Percentiles rank a stretch among this genome's conserved stretches.
These are phyloP conservation scores for Phylloporus sp. DNA, from an alignment of 1,284 basidiomycete genomes.

Conservation along the genomic window DNA sequence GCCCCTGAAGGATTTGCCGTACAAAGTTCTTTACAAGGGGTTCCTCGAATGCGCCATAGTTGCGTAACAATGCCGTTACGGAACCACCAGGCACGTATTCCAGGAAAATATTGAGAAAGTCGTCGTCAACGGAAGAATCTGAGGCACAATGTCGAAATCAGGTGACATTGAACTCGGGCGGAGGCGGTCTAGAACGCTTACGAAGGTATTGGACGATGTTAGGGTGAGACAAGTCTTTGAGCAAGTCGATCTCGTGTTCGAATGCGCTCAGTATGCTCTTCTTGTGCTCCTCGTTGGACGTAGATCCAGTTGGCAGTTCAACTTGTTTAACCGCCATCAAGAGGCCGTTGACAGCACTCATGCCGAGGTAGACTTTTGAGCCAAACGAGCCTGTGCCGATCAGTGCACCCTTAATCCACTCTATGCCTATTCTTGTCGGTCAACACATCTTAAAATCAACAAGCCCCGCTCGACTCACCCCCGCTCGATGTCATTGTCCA, in stretches of 20 bases:
- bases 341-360: conserved; percentile 93
- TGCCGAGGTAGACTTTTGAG: conserved; percentile 94
- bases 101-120: conserved; percentile 95
- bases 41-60: conserved; percentile 98
- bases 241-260: conserved; percentile 94
- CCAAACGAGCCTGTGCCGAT: conserved; percentile 98
- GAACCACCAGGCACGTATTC: conserved; percentile 99
- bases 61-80: conserved; percentile 89
- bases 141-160: not conserved
- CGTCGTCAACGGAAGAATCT: conserved; percentile 91
- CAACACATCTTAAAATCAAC: conserved; percentile 4
- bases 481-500: conserved; percentile 67
- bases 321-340: conserved; percentile 99
- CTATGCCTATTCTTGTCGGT: conserved; percentile 59
- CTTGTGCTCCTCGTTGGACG: conserved; percentile 92
- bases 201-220: conserved; percentile 95
- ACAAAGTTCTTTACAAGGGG: conserved; percentile 94
- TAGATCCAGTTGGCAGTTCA: conserved; percentile 86
- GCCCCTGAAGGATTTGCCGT: conserved; percentile 89
- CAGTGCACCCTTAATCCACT: conserved; percentile 99
- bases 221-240: conserved; percentile 58
- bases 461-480: conserved; percentile 45
- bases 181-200: conserved; percentile 48
- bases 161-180: not conserved
- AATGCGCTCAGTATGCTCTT: conserved; percentile 95